These are phyloP conservation scores for Globisporangium ultimum DNA, from an alignment of 352 stramenopile species.

Conservation along the genomic window DNA sequence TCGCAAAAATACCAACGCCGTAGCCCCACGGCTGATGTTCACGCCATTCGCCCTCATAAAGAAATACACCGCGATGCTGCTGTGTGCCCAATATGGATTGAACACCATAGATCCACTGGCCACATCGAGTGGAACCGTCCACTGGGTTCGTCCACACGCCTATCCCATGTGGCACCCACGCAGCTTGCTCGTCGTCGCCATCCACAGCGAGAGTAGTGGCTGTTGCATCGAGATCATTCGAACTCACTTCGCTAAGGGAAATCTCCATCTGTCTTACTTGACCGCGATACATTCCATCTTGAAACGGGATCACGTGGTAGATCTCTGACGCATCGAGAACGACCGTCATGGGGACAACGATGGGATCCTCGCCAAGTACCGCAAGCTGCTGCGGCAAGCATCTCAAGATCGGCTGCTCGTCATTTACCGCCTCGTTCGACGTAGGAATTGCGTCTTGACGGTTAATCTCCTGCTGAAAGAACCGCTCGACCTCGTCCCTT, in stretches of 20 bases:
- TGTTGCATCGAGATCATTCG: background rate
- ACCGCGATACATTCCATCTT: conserved; percentile 8
- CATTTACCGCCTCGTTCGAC: no score
- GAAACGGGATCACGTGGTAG: conserved; percentile 2
- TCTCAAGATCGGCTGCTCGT: no score
- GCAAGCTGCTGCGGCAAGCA: no score
- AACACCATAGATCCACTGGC: conserved; percentile 35
- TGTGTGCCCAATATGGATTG: conserved; percentile 34
- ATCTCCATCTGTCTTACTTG: conserved; percentile 2
- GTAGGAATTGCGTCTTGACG: no score
- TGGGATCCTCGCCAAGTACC: no score
- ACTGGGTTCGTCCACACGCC: conserved; percentile 31
- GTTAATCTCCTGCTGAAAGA: no score
- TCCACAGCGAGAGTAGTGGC: background rate
- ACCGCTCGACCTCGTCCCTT: no score
- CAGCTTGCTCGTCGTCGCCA: background rate
- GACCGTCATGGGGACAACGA: conserved; percentile 2
- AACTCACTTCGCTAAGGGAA: background rate
- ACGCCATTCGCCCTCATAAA: conserved; percentile 47
- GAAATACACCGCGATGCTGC: conserved; percentile 25
- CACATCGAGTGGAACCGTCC: conserved; percentile 26
- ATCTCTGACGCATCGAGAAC: background rate
- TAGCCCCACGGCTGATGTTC: conserved; percentile 17
- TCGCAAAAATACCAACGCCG: conserved; percentile 43
- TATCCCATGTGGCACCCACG: conserved; percentile 27